Conservation (phyloP, 2,329 filamentous ascomycete species). For the Pseudohalonectria lignicola region DNA sequence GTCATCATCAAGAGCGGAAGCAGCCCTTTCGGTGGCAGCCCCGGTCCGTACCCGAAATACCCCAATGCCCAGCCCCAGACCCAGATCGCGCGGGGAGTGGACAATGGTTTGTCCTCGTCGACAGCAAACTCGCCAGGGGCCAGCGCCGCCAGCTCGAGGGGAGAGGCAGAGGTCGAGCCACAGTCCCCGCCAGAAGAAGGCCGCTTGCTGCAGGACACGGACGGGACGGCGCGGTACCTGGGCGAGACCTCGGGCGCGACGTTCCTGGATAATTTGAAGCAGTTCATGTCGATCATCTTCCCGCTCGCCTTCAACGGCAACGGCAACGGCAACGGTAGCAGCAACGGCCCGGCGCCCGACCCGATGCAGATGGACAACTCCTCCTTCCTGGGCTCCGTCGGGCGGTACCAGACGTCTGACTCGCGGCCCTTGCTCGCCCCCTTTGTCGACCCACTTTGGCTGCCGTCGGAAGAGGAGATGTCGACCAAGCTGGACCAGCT, state of each 20-base stretch:
- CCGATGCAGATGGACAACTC: slow-evolving; percentile 10
- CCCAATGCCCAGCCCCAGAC: too few relatives aligned
- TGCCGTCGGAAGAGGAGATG: slow-evolving; percentile 26
- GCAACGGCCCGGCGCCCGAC: slow-evolving; percentile 4
- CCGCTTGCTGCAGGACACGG: slow-evolving; percentile 29
- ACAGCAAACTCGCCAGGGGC: neutral
- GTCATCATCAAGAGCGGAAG: too few relatives aligned
- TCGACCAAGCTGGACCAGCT: slow-evolving; percentile 25
- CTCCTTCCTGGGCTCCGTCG: slow-evolving; percentile 27
- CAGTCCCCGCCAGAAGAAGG: slow-evolving; percentile 19
- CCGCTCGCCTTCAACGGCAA: slow-evolving; percentile 17
- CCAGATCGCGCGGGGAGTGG: too few relatives aligned
- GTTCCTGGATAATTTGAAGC: slow-evolving; percentile 37
- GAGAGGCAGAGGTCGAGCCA: too few relatives aligned
- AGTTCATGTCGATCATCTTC: slow-evolving; percentile 29
- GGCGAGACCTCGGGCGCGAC: slow-evolving; percentile 38
- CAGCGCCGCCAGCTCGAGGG: neutral
- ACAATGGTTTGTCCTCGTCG: too few relatives aligned
- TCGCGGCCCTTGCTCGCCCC: slow-evolving; percentile 26
- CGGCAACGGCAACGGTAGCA: slow-evolving; percentile 1
- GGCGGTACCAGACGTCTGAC: slow-evolving; percentile 35
- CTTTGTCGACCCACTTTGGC: slow-evolving; percentile 25
- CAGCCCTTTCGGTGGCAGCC: neutral
- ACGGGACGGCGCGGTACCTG: slow-evolving; percentile 32
- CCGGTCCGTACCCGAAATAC: too few relatives aligned